These are phyloP conservation scores for Mortierella sp. DNA, from an alignment of 371 early-diverging fungal species.

Conservation along the genomic window DNA sequence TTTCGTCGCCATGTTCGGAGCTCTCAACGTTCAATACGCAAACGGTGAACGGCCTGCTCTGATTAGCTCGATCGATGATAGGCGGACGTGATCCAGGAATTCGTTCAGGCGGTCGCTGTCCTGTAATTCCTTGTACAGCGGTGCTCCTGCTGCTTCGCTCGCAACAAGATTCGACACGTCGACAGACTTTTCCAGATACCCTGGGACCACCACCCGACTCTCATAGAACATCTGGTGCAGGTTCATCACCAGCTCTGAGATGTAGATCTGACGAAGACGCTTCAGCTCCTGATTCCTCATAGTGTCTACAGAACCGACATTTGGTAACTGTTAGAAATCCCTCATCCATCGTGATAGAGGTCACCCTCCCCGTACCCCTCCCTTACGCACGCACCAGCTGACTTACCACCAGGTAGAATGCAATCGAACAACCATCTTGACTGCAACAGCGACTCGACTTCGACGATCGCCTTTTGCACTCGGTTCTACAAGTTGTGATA, in stretches of 20 bases:
- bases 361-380: too few species aligned
- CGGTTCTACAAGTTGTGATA: slow-evolving; percentile 10
- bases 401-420: slow-evolving; percentile 32
- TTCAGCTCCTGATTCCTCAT: slow-evolving; percentile 29
- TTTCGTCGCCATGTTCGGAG: background rate
- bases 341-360: too few species aligned
- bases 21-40: slow-evolving; percentile 19
- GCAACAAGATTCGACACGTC: slow-evolving; percentile 46
- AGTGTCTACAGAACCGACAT: slow-evolving; percentile 8
- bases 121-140: slow-evolving; percentile 41
- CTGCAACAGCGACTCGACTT: slow-evolving; percentile 26
- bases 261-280: slow-evolving; percentile 41
- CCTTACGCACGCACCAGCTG: too few species aligned
- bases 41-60: slow-evolving; percentile 30
- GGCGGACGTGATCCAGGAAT: slow-evolving; percentile 34
- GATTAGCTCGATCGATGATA: slow-evolving; percentile 42
- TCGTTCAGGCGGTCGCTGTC: slow-evolving; percentile 35
- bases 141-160: slow-evolving; percentile 20
- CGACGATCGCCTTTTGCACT: slow-evolving; percentile 15
- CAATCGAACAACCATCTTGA: slow-evolving; percentile 48
- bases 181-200: slow-evolving; percentile 32
- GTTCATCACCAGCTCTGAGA: slow-evolving; percentile 47
- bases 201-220: slow-evolving; percentile 21
- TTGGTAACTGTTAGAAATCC: too few species aligned
- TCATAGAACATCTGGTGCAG: slow-evolving; percentile 40